These are phyloP conservation scores for Neocucurbitaria cava DNA, from an alignment of 2,329 filamentous ascomycete species.

Conservation along the genomic window DNA sequence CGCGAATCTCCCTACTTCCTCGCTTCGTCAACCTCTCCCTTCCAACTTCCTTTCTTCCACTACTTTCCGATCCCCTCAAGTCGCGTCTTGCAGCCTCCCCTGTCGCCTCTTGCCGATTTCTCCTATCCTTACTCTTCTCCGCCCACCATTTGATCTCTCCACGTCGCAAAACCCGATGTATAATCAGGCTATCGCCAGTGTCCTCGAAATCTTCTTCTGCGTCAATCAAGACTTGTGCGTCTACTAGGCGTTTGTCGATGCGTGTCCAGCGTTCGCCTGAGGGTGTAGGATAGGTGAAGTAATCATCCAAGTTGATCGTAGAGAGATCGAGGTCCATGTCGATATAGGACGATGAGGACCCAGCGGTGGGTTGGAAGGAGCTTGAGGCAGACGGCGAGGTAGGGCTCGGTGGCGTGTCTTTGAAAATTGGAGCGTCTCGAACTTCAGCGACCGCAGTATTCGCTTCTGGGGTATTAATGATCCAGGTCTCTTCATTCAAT, in stretches of 20 bases:
- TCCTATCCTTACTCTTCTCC: conserved; percentile 22
- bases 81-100: neutral
- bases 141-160: conserved; percentile 25
- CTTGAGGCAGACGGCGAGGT: neutral
- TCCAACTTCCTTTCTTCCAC: conserved; percentile 31
- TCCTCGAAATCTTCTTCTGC: conserved; percentile 24
- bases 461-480: neutral
- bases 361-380: neutral
- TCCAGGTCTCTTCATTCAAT: conserved; percentile 7
- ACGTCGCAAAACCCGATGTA: conserved; percentile 19
- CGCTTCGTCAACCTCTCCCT: conserved; percentile 12
- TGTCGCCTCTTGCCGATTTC: conserved; percentile 3
- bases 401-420: conserved; percentile 11
- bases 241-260: conserved; percentile 26
- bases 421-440: conserved; percentile 3
- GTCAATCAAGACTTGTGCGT: conserved; percentile 21
- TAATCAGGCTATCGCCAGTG: conserved; percentile 17
- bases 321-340: neutral
- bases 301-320: conserved; percentile 4
- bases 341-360: neutral
- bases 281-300: neutral
- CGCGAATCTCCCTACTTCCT: neutral
- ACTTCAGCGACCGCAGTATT: neutral
- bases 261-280: conserved; percentile 21
- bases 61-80: conserved; percentile 29